Evolutionary conservation across 139 green algal genomes (phyloP), one percentile per base, ranked within the genome.

Genomic region (Monoraphidium neglectum): DNA sequence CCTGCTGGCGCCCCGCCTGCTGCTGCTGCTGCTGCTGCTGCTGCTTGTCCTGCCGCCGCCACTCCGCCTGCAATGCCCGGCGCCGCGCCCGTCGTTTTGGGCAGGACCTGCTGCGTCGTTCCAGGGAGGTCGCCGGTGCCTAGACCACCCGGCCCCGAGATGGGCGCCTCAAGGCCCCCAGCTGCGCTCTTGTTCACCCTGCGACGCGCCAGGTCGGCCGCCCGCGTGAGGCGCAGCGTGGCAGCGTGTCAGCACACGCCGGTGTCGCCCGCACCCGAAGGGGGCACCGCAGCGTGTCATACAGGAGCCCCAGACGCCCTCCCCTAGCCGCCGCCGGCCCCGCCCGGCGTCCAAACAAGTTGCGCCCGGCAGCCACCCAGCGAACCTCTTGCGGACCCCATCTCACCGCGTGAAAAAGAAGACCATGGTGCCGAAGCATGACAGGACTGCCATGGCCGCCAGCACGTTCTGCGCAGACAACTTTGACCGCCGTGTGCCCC

Each of bases 371-470:
- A n/a, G n/a, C n/a, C n/a, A n/a, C n/a, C n/a, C n/a, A n/a, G n/a
- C n/a, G n/a, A n/a, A n/a, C n/a, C n/a, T n/a, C n/a, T n/a, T n/a
- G n/a, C n/a, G n/a, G n/a, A n/a, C n/a, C n/a, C n/a, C n/a, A n/a
- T n/a, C n/a, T n/a, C n/a, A n/a, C 43, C 81, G 66, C 18, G 74
- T 26, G 71, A 90, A 91, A 3, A 90, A 28, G 40, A 87, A 86
- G 32, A 87, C 40, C 67, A 89, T 66, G 0, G 77, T 89, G 12
- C 49, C 78, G 5, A 87, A 47, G 73, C 77, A 90, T 0, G 68
- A 87, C 36, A 89, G 67, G 18, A 87, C 60, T 35, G 76, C 76
- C 73, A 91, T 77, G n/a, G 86, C 38, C 10, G 79, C 57, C 37
- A 90, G 70, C 36, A 87, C 30, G 66, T 78, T 89, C 23, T 77